Conservation (phyloP, 371 early-diverging fungal species). For the Mucor mucedo region DNA sequence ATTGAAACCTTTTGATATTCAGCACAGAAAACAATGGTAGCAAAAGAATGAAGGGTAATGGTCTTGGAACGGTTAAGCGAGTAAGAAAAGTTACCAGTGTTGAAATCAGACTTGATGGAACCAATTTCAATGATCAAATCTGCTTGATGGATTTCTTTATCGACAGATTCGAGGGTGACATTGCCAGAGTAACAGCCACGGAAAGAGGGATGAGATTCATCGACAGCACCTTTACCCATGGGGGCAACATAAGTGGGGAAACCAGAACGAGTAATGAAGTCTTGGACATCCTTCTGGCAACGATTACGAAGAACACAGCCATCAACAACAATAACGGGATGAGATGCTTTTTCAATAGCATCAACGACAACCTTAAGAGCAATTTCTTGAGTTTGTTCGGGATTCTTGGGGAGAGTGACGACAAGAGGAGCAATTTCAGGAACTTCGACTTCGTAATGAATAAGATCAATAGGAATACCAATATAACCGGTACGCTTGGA, state of each 20-base stretch:
- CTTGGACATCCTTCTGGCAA: slow-evolving; percentile 31
- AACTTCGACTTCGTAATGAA: slow-evolving; percentile 35
- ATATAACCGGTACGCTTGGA: slow-evolving; percentile 51
- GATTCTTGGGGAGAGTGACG: slow-evolving; percentile 31
- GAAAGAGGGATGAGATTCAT: slow-evolving; percentile 40
- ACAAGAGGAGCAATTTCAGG: slow-evolving; percentile 30
- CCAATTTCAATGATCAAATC: slow-evolving; percentile 57
- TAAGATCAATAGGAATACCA: slow-evolving; percentile 55
- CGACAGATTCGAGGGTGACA: slow-evolving; percentile 37
- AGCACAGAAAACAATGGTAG: slow-evolving; percentile 46
- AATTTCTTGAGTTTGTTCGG: slow-evolving; percentile 36
- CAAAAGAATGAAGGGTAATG: slow-evolving; percentile 50
- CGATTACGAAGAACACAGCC: slow-evolving; percentile 51
- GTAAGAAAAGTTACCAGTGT: slow-evolving; percentile 56
- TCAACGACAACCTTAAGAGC: slow-evolving; percentile 34
- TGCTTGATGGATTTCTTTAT: slow-evolving; percentile 38
- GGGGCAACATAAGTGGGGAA: slow-evolving; percentile 52
- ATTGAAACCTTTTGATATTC: slow-evolving; percentile 47
- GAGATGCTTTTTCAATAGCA: slow-evolving; percentile 38
- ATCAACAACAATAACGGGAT: slow-evolving; percentile 54
- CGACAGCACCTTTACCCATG: slow-evolving; percentile 56
- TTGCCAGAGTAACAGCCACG: slow-evolving; percentile 51
- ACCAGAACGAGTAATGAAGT: slow-evolving; percentile 41
- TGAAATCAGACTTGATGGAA: slow-evolving; percentile 56
- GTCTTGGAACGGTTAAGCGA: slow-evolving; percentile 36